Base-by-base conservation (phyloP, 192 early-diverging fungal genomes). In the Mortierella alpina region DNA sequence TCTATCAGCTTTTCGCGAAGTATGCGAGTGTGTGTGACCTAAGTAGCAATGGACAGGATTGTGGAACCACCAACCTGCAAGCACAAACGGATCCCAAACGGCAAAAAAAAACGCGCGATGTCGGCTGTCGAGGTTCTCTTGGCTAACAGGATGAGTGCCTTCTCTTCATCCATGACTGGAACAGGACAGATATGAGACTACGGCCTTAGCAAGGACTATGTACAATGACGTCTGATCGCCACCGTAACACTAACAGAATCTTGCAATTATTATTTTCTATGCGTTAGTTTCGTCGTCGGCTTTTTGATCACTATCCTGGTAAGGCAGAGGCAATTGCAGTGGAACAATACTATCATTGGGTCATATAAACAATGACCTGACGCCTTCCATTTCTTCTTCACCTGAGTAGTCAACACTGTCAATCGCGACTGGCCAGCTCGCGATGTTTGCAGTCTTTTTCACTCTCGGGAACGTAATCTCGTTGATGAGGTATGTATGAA, bases 401-500 rank as follows among this genome's bases (percentile, higher is more conserved):
- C 44, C 49, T 52, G 3, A 53, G 44, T 68, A 92, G 91, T 92
- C 92, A 1, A 89, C 91, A 7, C 75, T 89, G 44, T 50, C 85
- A 23, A 75, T 96, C 42, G 54, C 82, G 0, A 73, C 89, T 23
- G 91, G 86, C 8, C 82, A 89, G 47, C 68, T 95, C 55, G 74
- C 88, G 10, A 90, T 87, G 8, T 99, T 97, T 89, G 97, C 97
- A 22, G 86, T 96, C 48, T 86, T 97, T 53, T 99, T 97, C 79
- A 94, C 94, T 53, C 69, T 96, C 15, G 97, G 97, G 56, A 99
- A 99, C 80, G 68, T 97, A 20, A 64, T 97, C 20, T 94, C 96
- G 41, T 71, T 99, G 63, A 59, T 94, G 63, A 89, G 88, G 88
- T 89, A 86, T 22, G 31, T 3, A 31, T 31, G 31, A 31, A 31